Evolutionary conservation across 495 filamentous ascomycete species (phyloP), one percentile per base, ranked within the genome.

Genomic region (Choiromyces venosus): DNA sequence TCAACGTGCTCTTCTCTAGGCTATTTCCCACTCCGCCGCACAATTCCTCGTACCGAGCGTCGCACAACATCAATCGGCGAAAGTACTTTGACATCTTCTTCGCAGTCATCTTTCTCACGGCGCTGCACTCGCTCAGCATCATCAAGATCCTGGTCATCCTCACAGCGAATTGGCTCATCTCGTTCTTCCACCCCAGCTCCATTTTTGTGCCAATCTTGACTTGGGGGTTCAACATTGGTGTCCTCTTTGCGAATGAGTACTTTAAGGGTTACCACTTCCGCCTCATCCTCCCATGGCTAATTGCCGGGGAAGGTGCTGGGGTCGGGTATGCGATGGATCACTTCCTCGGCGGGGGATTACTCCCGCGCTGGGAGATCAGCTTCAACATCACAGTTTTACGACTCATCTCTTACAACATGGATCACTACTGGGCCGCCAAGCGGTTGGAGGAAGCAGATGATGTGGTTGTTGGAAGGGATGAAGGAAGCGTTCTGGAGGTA

Each of bases 321-420:
- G 68, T 84, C 4, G 72, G 80, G 14, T 78, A 83, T 25, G 83
- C 79, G 3, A 83, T 83, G 65, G 79, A 83, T 0, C 74, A 86
- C 2, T 40, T 78, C 9, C 75, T 88, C 67, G 79, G 91, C 75
- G 90, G 93, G 18, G 95, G 95, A 8, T 82, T 99, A 33, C 89
- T 93, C 79, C 85, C 91, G 3, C 87, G 94, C 73, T 99, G 95
- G 95, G 92, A 97, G 81, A 88, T 99, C 42, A 87, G 95, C 18
- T 99, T 99, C 87, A 99, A 98, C 77, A 88, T 99, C 73, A 97
- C 95, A n/a, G 87, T 97, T 8, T 84, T 99, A 56, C 89, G 95
- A 35, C 84, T 97, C 61, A 93, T 99, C 73, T 96, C 93, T 82
- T 99, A 97, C 87, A 97, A 98, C 82, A 83, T 99, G 78, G 95